Evolutionary conservation across 108 stramenopile species (phyloP).

Genomic region (Skeletonema marinoi): DNA sequence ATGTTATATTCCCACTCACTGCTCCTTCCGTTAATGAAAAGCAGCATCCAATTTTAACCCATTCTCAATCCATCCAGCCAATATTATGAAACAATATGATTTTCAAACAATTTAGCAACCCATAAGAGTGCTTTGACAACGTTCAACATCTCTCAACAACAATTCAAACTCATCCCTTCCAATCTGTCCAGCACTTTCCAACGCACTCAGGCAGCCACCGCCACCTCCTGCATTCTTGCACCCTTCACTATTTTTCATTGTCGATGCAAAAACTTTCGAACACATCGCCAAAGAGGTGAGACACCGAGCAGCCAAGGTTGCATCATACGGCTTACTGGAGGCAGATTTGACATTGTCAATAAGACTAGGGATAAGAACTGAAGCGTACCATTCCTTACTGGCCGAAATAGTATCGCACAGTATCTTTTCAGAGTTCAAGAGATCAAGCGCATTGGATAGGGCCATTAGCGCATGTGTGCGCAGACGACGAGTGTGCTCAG

Average conservation of each 20-base stretch:
- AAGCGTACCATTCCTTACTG: constrained; percentile 57
- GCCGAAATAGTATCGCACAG: constrained; percentile 37
- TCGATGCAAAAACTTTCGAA: constrained; percentile 30
- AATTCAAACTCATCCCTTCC: constrained; percentile 61
- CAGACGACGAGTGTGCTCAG: constrained; percentile 39
- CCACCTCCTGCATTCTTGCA: neutral
- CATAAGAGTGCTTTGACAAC: constrained; percentile 23
- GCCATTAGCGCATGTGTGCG: constrained; percentile 58
- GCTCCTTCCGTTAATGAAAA: neutral
- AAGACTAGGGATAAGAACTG: constrained; percentile 59
- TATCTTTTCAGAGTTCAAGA: constrained; percentile 45
- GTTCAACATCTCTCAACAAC: constrained; percentile 54
- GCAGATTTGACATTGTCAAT: constrained; percentile 56
- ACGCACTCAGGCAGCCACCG: constrained; percentile 7
- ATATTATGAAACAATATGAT: too few relatives aligned
- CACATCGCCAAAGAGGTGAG: constrained; percentile 45
- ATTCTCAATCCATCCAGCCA: neutral
- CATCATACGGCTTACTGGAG: constrained; percentile 55
- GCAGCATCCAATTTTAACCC: neutral
- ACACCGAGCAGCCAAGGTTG: constrained; percentile 64
- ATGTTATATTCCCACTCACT: neutral
- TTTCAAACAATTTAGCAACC: neutral
- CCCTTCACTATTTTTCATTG: constrained; percentile 43
- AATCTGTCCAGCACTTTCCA: constrained; percentile 49
- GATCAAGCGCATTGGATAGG: constrained; percentile 57